These are phyloP conservation scores for Lachnellula subtilissima DNA, from an alignment of 2,329 filamentous ascomycete genomes.

Conservation along the genomic window DNA sequence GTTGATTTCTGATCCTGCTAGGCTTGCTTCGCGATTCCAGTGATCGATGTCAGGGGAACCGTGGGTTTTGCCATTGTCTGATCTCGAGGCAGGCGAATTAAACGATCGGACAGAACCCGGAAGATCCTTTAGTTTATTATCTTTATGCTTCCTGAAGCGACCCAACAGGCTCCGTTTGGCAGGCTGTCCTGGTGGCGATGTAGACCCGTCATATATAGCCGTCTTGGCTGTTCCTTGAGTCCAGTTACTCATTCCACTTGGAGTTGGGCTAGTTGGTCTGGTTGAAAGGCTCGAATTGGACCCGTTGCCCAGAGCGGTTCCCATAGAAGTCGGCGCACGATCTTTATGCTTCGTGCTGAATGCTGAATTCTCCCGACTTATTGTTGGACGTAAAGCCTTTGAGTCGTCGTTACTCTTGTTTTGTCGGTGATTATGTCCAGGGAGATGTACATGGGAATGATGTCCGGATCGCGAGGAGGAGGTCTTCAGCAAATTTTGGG, in stretches of 20 bases:
- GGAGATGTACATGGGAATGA: constrained; percentile 57
- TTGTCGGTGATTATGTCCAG: constrained; percentile 60
- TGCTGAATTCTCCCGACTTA: constrained; percentile 70
- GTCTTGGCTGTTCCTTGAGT: constrained; percentile 30
- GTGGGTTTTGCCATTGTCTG: constrained; percentile 18
- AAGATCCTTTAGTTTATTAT: constrained; percentile 46
- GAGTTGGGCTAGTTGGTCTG: constrained; percentile 76
- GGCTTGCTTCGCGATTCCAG: constrained; percentile 29
- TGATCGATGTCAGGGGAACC: constrained; percentile 24
- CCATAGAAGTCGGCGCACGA: constrained; percentile 33
- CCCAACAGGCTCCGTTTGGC: constrained; percentile 28
- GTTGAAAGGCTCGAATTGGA: constrained; percentile 35
- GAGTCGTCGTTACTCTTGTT: constrained; percentile 65
- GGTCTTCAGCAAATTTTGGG: constrained; percentile 52
- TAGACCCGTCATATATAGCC: constrained; percentile 44
- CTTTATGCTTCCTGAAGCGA: constrained; percentile 38
- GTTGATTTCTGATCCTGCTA: constrained; percentile 26
- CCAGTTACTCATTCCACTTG: constrained; percentile 63
- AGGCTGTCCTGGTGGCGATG: constrained; percentile 32
- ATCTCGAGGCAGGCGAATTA: constrained; percentile 29
- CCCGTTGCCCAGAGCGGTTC: constrained; percentile 22
- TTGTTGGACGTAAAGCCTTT: constrained; percentile 63
- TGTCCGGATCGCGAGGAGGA: constrained; percentile 51
- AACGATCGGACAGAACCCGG: constrained; percentile 52
- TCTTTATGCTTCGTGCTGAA: constrained; percentile 48